Base-by-base conservation (phyloP, 352 stramenopile species). In the Globisporangium okanoganense region DNA sequence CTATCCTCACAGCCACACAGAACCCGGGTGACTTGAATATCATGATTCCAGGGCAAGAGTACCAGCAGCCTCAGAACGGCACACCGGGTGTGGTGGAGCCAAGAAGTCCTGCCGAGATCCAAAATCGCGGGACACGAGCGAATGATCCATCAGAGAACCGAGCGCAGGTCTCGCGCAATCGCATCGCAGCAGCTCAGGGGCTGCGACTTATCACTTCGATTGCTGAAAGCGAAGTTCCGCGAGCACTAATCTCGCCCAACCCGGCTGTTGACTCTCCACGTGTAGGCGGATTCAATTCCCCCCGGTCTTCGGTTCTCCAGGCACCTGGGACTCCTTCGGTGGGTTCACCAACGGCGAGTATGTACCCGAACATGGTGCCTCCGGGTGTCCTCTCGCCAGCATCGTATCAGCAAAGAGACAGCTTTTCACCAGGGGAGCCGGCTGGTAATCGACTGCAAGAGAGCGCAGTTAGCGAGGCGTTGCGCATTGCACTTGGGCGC, bases 131-230 rank as follows among this genome's bases (percentile, higher is more conserved):
- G 14, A 67, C 49, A 25, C 66, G 72, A 33, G 71, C 78, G 31
- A 74, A 62, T 35, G 54, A 67, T 16, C 31, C 66, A 8, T 62
- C 45, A 2, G 66, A 76, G 1, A 60, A 48, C 48, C 58, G 61
- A 2, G 16, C 61, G 58, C 57, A 79, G 41, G 61, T 65, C 50
- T 50, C 62, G 29, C 59, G 68, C 64, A 78, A 58, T 48, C 75
- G 73, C 40, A 62, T 77, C 20, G 56, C 72, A n/a, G 66, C 75
- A 44, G 78, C 78, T 0, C 82, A 93, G 67, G 83, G 83, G 4
- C 65, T 95, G n/a, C 79, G 83, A 3, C 58, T 95, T 5, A 92
- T 94, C 51, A 93, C 87, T 2, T 94, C 87, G 9, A 76, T 95
- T 5, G 69, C 83, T 1, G 87, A 94, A 59, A 90, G 79, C 31